Conservation (phyloP, 495 filamentous ascomycete genomes). For the Lichina pygmaea region DNA sequence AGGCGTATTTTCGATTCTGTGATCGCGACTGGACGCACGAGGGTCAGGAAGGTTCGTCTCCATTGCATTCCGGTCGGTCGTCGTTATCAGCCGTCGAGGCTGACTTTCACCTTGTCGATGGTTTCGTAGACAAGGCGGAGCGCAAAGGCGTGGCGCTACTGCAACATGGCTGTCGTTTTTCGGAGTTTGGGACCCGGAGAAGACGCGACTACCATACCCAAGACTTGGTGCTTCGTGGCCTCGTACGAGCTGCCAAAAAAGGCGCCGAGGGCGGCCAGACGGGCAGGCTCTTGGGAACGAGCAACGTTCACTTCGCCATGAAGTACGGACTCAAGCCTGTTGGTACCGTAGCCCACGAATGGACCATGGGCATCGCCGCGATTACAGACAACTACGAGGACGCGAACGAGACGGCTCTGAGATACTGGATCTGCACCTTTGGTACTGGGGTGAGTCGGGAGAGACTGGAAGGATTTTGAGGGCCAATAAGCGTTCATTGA, state of each 20-base stretch:
- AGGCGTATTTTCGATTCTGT: constrained; percentile 91
- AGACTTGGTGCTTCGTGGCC: constrained; percentile 63
- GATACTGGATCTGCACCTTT: constrained; percentile 77
- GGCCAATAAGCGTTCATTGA: neutral
- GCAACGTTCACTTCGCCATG: constrained; percentile 94
- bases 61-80: neutral
- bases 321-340: constrained; percentile 57
- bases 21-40: constrained; percentile 71
- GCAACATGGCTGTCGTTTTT: constrained; percentile 61
- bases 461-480: neutral
- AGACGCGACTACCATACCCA: constrained; percentile 87
- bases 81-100: neutral
- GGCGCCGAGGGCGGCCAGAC: constrained; percentile 28
- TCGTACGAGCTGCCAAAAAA: constrained; percentile 45
- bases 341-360: constrained; percentile 92
- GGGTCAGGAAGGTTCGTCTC: constrained; percentile 28
- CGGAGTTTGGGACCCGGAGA: constrained; percentile 77
- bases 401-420: constrained; percentile 58
- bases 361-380: constrained; percentile 96
- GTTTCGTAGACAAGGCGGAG: constrained; percentile 33
- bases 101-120: neutral
- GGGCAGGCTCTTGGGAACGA: constrained; percentile 64
- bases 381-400: constrained; percentile 62
- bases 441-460: constrained; percentile 38
- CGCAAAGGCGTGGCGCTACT: constrained; percentile 52